Percentiles rank a stretch among this genome's conserved stretches.
Conservation (phyloP, 23 red algal genomes). For the Porphyridium purpureum region DNA sequence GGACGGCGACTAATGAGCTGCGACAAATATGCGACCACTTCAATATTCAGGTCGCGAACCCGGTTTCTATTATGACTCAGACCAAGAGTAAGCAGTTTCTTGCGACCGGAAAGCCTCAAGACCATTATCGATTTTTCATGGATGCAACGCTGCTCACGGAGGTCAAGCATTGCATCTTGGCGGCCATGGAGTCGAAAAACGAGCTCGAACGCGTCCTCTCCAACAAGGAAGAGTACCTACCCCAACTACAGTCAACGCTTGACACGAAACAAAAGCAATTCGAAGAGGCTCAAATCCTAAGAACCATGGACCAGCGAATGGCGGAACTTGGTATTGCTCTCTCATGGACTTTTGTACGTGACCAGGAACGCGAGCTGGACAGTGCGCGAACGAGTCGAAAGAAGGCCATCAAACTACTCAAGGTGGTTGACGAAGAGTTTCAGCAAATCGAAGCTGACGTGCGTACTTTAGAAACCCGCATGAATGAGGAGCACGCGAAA, state of each 20-base stretch:
- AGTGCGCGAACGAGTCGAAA: too few species aligned
- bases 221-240: not conserved
- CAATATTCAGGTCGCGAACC: conserved; percentile 75
- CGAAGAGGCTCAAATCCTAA: not conserved
- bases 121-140: conserved; percentile 58
- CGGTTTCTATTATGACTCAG: conserved; percentile 81
- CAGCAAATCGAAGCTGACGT: conserved; percentile 16
- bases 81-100: conserved; percentile 72
- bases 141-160: conserved; percentile 53
- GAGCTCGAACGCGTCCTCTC: not conserved
- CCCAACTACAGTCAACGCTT: not conserved
- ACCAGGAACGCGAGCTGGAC: conserved; percentile 6
- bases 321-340: not conserved
- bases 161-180: not conserved
- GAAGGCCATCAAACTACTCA: conserved; percentile 6
- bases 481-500: too few species aligned
- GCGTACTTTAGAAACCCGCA: conserved; percentile 11
- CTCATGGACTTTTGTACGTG: conserved; percentile 2
- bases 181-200: not conserved
- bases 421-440: not conserved
- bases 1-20: conserved; percentile 41
- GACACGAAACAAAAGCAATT: not conserved
- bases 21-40: conserved; percentile 60
- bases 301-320: not conserved
- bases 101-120: conserved; percentile 23